Evolutionary conservation across 2,329 filamentous ascomycete species (phyloP).

Genomic region (Fusarium sp.): DNA sequence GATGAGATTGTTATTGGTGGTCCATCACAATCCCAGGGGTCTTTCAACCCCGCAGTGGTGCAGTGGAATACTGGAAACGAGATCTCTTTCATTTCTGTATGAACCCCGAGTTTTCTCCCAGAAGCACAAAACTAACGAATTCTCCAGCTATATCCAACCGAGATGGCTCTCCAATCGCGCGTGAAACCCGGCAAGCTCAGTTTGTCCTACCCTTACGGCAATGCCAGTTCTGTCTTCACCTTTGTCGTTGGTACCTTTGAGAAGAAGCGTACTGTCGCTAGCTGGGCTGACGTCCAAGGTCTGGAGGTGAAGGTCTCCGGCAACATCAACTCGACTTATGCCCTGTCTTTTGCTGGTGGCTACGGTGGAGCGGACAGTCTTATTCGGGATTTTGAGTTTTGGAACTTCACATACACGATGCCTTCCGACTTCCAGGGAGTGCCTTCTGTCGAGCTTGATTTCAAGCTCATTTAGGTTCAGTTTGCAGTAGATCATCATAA

Average conservation of each 20-base stretch:
- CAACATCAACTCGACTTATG: conserved; percentile 56
- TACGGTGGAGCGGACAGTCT: conserved; percentile 34
- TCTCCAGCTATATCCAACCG: conserved; percentile 53
- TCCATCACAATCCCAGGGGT: conserved; percentile 58
- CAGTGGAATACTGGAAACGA: conserved; percentile 64
- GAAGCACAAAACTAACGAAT: conserved; percentile 47
- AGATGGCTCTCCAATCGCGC: conserved; percentile 27
- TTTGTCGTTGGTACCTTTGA: conserved; percentile 60
- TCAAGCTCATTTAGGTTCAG: not conserved
- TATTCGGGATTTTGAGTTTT: conserved; percentile 56
- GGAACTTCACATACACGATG: conserved; percentile 58
- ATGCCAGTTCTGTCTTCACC: conserved; percentile 59
- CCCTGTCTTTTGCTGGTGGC: conserved; percentile 51
- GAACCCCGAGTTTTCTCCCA: not conserved
- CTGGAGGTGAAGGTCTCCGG: conserved; percentile 57
- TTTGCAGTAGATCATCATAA: too few species aligned
- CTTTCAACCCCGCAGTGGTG: conserved; percentile 69
- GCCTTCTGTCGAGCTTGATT: not conserved
- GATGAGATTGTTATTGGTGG: conserved; percentile 67
- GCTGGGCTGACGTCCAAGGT: conserved; percentile 61
- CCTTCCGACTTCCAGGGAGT: conserved; percentile 30
- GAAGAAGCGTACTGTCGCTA: conserved; percentile 55
- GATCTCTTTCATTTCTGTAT: conserved; percentile 43
- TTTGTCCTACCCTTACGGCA: conserved; percentile 65
- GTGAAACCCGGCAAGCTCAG: conserved; percentile 49